phyloP scores from a whole-genome alignment of 2,329 filamentous ascomycete genomes.

The Leptographium galeiforme region DNA sequence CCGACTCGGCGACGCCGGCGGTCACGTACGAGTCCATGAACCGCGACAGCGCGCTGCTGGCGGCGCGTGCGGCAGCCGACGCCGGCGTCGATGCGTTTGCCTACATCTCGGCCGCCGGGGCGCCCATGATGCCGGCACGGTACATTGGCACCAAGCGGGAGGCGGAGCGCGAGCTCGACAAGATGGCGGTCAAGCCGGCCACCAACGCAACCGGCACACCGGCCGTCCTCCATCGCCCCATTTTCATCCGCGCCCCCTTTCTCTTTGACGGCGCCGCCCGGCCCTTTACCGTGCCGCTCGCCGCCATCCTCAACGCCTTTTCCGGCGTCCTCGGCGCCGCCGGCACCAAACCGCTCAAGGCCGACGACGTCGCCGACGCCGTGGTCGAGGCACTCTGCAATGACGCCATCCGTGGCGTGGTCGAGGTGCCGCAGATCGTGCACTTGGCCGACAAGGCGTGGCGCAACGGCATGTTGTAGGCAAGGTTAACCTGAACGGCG shows the following conservation, averaged over 20 bases:
- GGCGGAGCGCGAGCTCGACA: slow-evolving; percentile 45
- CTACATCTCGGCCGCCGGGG: slow-evolving; percentile 80
- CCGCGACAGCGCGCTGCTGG: slow-evolving; percentile 69
- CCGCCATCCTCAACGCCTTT: slow-evolving; percentile 61
- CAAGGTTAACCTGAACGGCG: background rate
- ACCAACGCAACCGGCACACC: slow-evolving; percentile 35
- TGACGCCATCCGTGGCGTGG: slow-evolving; percentile 54
- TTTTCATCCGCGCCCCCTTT: slow-evolving; percentile 79
- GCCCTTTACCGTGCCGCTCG: slow-evolving; percentile 72
- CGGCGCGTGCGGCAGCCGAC: slow-evolving; percentile 62
- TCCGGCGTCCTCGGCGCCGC: slow-evolving; percentile 67
- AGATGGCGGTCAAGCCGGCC: no score
- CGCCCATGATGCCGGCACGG: slow-evolving; percentile 67
- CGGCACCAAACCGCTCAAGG: slow-evolving; percentile 75
- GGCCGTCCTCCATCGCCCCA: slow-evolving; percentile 48
- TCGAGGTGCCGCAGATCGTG: slow-evolving; percentile 72
- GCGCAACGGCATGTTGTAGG: slow-evolving; percentile 79
- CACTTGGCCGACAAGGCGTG: slow-evolving; percentile 68
- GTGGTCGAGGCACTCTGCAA: slow-evolving; percentile 78
- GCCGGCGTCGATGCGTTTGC: slow-evolving; percentile 58
- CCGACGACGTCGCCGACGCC: slow-evolving; percentile 75
- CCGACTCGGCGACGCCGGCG: slow-evolving; percentile 4
- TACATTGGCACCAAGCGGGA: slow-evolving; percentile 90
- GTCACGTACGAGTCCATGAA: slow-evolving; percentile 98
- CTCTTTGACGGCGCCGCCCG: slow-evolving; percentile 73